These are phyloP conservation scores for Penicillium antarcticum DNA, from an alignment of 495 filamentous ascomycete species.

Conservation along the genomic window DNA sequence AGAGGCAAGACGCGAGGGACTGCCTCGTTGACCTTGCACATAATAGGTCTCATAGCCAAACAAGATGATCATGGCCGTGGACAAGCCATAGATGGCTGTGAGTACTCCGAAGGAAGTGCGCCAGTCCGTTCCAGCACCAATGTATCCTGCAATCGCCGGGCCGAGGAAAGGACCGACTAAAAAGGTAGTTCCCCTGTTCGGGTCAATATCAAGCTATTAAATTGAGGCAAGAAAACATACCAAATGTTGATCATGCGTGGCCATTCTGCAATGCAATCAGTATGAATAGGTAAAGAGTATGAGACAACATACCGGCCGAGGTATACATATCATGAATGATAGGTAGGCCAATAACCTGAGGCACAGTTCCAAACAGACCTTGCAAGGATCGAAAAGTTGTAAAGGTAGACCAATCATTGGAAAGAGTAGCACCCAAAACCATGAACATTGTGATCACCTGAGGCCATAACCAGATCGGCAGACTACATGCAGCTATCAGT, in stretches of 20 bases:
- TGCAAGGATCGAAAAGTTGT: constrained; percentile 52
- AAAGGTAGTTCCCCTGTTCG: constrained; percentile 37
- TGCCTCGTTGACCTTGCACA: constrained; percentile 14
- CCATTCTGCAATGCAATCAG: constrained; percentile 28
- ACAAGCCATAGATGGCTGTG: constrained; percentile 43
- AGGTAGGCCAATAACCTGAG: constrained; percentile 44
- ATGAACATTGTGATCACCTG: constrained; percentile 46
- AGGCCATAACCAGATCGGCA: constrained; percentile 51
- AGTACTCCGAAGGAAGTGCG: constrained; percentile 44
- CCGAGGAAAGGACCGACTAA: constrained; percentile 44
- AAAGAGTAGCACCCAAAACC: constrained; percentile 44
- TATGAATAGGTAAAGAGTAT: not conserved
- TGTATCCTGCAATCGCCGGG: constrained; percentile 42
- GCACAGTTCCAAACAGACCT: constrained; percentile 46
- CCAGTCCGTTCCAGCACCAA: constrained; percentile 37
- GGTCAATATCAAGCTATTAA: not conserved
- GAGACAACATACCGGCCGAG: constrained; percentile 26
- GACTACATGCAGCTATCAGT: constrained; percentile 16
- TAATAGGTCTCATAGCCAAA: constrained; percentile 51
- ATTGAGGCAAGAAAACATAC: constrained; percentile 7
- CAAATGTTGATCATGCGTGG: constrained; percentile 50
- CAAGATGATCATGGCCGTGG: constrained; percentile 37
- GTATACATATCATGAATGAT: constrained; percentile 48
- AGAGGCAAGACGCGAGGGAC: constrained; percentile 21
- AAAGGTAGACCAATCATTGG: constrained; percentile 43